Conservation (phyloP, 2,329 filamentous ascomycete genomes). For the Trichoderma cornu-damae region DNA sequence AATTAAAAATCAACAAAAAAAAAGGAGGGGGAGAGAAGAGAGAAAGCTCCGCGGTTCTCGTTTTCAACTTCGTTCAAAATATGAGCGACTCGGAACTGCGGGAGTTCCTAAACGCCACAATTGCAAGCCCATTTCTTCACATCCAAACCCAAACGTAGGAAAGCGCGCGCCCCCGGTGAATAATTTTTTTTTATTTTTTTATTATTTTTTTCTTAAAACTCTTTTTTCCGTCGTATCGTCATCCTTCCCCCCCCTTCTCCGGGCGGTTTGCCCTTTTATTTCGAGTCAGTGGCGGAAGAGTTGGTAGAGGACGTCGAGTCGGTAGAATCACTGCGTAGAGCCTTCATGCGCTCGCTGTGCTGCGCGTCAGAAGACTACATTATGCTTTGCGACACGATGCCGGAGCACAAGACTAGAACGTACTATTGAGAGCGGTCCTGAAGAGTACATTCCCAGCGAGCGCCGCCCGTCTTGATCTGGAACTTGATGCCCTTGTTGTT, state of each 20-base stretch:
- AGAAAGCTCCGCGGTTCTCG: neutral
- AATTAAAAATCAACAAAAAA: too few relatives aligned
- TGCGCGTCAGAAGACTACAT: constrained; percentile 18
- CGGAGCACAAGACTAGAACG: constrained; percentile 23
- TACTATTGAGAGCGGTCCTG: constrained; percentile 44
- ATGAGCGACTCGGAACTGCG: neutral
- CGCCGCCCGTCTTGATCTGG: constrained; percentile 41
- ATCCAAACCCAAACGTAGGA: neutral
- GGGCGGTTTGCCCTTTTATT: too few relatives aligned
- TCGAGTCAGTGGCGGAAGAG: neutral
- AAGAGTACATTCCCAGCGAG: constrained; percentile 38
- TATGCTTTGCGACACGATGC: neutral
- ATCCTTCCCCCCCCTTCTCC: too few relatives aligned
- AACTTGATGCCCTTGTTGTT: constrained; percentile 42
- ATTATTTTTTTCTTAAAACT: neutral
- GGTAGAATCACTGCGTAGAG: constrained; percentile 33
- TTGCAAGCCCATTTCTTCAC: neutral
- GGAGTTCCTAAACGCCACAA: neutral
- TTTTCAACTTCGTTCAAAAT: neutral
- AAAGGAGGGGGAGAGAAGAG: too few relatives aligned
- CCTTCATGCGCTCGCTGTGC: constrained; percentile 39
- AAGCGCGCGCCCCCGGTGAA: neutral
- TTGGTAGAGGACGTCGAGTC: constrained; percentile 32
- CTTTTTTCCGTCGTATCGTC: neutral
- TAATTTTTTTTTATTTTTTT: neutral